Conservation (phyloP, 2,329 filamentous ascomycete genomes). For the Alternaria sp. region DNA sequence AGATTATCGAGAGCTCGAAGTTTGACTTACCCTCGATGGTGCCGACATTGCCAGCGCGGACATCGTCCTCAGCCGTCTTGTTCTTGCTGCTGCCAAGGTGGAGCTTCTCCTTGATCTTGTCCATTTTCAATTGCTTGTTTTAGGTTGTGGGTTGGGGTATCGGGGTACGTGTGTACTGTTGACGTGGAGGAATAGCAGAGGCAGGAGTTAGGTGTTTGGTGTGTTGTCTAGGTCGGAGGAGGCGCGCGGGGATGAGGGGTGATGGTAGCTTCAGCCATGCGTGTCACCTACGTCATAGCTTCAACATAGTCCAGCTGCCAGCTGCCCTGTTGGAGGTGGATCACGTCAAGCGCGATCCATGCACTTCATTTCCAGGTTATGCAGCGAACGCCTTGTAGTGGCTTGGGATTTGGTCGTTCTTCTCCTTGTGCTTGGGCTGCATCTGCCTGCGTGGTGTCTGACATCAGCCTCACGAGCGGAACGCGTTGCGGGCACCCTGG, state of each 20-base stretch:
- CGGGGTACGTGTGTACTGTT: neutral
- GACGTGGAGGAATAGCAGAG: neutral
- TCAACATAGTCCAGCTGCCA: conserved; percentile 9
- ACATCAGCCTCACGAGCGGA: neutral
- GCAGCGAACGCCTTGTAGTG: conserved; percentile 1
- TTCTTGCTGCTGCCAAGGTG: conserved; percentile 40
- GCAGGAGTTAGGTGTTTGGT: conserved; percentile 5
- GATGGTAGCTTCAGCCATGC: conserved; percentile 17
- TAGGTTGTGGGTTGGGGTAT: neutral
- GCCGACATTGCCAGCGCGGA: conserved; percentile 21
- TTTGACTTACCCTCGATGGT: conserved; percentile 26
- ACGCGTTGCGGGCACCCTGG: neutral
- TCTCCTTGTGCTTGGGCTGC: neutral
- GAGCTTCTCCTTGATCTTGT: conserved; percentile 46
- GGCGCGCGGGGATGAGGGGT: conserved; percentile 17
- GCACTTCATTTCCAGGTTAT: neutral
- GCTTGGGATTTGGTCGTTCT: neutral
- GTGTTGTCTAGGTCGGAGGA: conserved; percentile 7
- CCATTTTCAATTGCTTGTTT: conserved; percentile 28
- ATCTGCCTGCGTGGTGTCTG: neutral
- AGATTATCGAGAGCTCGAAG: neutral
- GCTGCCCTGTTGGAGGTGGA: conserved; percentile 17
- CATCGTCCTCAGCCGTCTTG: conserved; percentile 38
- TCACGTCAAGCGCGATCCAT: conserved; percentile 6
- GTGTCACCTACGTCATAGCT: conserved; percentile 24